Evolutionary conservation across 2,329 filamentous ascomycete genomes (phyloP), one percentile per base, ranked within the genome.

Genomic region (Alternaria incomplexa): DNA sequence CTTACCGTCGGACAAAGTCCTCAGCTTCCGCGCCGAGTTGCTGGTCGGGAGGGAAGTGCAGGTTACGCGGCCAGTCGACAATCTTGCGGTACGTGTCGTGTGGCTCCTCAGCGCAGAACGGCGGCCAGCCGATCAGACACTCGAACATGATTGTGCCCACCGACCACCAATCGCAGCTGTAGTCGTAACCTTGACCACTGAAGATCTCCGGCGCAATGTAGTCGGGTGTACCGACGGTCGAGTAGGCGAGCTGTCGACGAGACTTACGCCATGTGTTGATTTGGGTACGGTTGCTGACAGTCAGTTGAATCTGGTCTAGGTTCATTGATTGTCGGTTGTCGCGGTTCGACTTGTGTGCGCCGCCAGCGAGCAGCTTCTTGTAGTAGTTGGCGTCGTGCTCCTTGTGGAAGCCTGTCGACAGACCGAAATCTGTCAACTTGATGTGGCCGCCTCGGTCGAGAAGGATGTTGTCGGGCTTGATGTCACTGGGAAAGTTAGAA

Each of bases 121-220:
- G 96, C 58, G 96, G 96, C 96, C 96, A 99, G 74, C 96, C 96
- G 65, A 99, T 93, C 71, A 99, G 86, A 81, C 96, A 99, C 82
- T 99, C 96, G 75, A 98, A 99, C 96, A 99, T 98, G 83, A 99
- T 99, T 47, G 96, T 97, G 56, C 96, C 96, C 53, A 99, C 87
- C 22, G 93, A 97, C 96, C 96, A 99, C 96, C 96, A 99, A 85
- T 99, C 96, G 80, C 96, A 99, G 78, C 96, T 91, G 76, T 95
- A 97, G 62, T 93, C 93, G 83, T 99, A 99, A 52, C 96, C 96
- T 75, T 97, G 92, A 17, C 95, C 94, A 50, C 93, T 96, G 81
- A 99, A 98, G 73, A 99, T 98, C 80, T 99, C 96, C 3, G 96
- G 96, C 1, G 96, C 96, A 77, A 99, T 99, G 80, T 99, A 99